These are phyloP conservation scores for Buxus sempervirens DNA, from an alignment of 164 flowering plant species.

Conservation along the genomic window DNA sequence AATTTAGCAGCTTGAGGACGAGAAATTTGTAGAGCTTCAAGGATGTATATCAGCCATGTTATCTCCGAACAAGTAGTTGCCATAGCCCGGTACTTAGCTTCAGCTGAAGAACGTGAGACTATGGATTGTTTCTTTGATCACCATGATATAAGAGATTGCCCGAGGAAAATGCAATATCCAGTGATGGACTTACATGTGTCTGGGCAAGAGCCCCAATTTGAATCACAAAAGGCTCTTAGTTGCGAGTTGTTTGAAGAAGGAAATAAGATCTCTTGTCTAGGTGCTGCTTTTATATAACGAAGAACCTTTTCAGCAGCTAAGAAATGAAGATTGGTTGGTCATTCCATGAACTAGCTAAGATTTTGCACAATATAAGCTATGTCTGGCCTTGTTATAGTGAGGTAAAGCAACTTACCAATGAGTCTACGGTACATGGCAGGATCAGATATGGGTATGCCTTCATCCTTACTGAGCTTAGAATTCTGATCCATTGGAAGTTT, in stretches of 20 bases:
- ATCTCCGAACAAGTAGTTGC: neutral
- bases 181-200: neutral
- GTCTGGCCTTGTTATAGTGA: neutral
- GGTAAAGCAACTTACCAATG: neutral
- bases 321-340: neutral
- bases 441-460: neutral
- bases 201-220: neutral
- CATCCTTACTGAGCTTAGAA: neutral
- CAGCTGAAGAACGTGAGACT: conserved; percentile 1
- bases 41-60: neutral
- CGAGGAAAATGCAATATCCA: conserved; percentile 6
- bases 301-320: neutral
- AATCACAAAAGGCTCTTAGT: neutral
- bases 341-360: neutral
- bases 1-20: no score
- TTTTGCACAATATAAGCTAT: neutral
- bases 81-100: conserved; percentile 7
- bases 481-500: neutral
- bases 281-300: neutral
- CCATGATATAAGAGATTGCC: conserved; percentile 4
- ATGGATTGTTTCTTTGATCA: neutral
- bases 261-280: neutral
- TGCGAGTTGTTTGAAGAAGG: neutral
- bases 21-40: no score
- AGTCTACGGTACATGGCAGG: neutral